Evolutionary conservation across 768 basidiomycete species (phyloP).

Genomic region (Austroboletus festivus): DNA sequence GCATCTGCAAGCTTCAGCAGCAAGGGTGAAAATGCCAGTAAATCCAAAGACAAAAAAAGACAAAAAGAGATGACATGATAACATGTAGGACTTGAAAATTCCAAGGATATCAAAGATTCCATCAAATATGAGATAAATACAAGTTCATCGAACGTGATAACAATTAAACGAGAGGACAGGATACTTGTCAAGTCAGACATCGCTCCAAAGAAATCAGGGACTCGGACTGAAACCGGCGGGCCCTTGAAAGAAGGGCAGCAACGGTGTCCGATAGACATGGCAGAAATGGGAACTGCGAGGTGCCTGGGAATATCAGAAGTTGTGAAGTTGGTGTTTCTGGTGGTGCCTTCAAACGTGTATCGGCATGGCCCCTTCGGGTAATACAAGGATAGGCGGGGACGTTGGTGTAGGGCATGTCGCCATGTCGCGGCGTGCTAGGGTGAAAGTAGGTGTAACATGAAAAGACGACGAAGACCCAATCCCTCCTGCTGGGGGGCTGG

Average conservation of each 20-base stretch:
- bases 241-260: slow-evolving; percentile 1
- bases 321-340: slow-evolving; percentile 10
- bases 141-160: slow-evolving; percentile 18
- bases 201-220: slow-evolving; percentile 15
- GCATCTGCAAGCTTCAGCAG: background rate
- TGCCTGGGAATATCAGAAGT: slow-evolving; percentile 8
- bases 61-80: slow-evolving; percentile 1
- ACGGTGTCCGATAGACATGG: slow-evolving; percentile 2
- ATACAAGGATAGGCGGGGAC: slow-evolving; percentile 6
- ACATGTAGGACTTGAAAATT: slow-evolving; percentile 3
- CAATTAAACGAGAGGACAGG: slow-evolving; percentile 34
- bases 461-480: slow-evolving; percentile 24
- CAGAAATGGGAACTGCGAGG: background rate
- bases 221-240: slow-evolving; percentile 1
- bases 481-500: slow-evolving; percentile 13
- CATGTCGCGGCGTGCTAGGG: slow-evolving; percentile 42
- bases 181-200: slow-evolving; percentile 21
- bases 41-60: background rate
- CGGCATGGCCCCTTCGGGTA: slow-evolving; percentile 4
- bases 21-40: background rate
- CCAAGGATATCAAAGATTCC: slow-evolving; percentile 5
- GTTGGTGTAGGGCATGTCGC: slow-evolving; percentile 21
- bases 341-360: slow-evolving; percentile 3
- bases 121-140: slow-evolving; percentile 25
- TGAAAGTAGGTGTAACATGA: slow-evolving; percentile 61